Evolutionary conservation across 495 filamentous ascomycete species (phyloP).

Genomic region (Aspergillus sclerotioniger): DNA sequence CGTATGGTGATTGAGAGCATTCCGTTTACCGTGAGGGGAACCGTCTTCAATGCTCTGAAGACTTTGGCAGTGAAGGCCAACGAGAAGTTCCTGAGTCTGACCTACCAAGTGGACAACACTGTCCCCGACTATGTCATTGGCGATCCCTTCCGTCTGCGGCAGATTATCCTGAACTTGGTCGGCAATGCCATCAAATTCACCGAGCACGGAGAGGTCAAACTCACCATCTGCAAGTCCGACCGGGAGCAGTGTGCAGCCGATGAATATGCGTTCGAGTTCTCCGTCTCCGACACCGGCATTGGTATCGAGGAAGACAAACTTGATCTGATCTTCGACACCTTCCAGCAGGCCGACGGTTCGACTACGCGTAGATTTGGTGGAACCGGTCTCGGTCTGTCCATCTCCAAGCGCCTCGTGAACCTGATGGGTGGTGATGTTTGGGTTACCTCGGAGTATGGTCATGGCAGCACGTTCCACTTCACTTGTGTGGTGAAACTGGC

Average conservation of each 20-base stretch:
- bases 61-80: conserved; percentile 96
- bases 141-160: conserved; percentile 92
- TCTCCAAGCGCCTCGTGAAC: conserved; percentile 92
- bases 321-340: conserved; percentile 97
- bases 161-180: conserved; percentile 74
- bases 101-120: conserved; percentile 89
- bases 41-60: conserved; percentile 97
- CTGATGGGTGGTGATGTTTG: conserved; percentile 97
- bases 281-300: conserved; percentile 95
- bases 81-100: conserved; percentile 90
- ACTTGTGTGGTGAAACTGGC: conserved; percentile 91
- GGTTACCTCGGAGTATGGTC: conserved; percentile 91
- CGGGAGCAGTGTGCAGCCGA: conserved; percentile 64
- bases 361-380: conserved; percentile 97
- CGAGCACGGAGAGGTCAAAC: conserved; percentile 93
- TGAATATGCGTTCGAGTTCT: conserved; percentile 94
- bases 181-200: conserved; percentile 84
- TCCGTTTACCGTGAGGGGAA: conserved; percentile 90
- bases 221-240: conserved; percentile 76
- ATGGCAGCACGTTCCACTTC: conserved; percentile 95
- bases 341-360: conserved; percentile 98
- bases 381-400: conserved; percentile 92
- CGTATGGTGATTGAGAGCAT: conserved; percentile 99
- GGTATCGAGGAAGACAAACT: conserved; percentile 96
- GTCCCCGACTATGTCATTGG: conserved; percentile 96